A percentile compares a stretch with the other conserved stretches of the same genome.
phyloP scores from a whole-genome alignment of 2,329 filamentous ascomycete genomes.

The Verticillium alfalfae region DNA sequence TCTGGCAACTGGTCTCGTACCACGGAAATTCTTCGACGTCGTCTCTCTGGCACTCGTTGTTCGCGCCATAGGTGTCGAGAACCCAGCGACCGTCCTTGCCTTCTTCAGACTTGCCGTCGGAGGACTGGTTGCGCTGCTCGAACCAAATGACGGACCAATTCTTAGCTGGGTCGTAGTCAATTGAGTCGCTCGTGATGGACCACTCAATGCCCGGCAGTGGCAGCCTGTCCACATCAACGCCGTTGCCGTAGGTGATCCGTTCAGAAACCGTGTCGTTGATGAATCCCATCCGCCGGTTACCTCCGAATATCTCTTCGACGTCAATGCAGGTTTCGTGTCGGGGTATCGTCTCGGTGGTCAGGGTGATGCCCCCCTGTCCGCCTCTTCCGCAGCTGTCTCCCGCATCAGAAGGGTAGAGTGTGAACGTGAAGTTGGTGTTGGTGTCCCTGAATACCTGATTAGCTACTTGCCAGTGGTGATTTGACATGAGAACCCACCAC shows the following conservation, averaged over 20 bases:
- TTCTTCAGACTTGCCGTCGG: neutral
- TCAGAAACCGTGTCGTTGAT: neutral
- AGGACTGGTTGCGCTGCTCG: conserved; percentile 1
- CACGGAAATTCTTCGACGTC: neutral
- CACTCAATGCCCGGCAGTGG: conserved; percentile 8
- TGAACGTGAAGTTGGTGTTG: conserved; percentile 1
- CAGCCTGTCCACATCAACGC: neutral
- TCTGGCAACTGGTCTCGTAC: conserved; percentile 8
- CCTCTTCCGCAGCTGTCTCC: neutral
- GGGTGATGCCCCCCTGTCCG: neutral
- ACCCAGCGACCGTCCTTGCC: conserved; percentile 10
- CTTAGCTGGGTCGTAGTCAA: conserved; percentile 7
- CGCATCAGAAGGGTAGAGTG: neutral
- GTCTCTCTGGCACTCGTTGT: conserved; percentile 6
- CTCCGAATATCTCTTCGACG: neutral
- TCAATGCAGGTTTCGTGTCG: neutral
- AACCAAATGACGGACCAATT: conserved; percentile 12
- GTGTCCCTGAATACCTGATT: neutral
- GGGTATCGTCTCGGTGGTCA: neutral
- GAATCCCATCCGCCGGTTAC: neutral
- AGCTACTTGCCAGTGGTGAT: neutral
- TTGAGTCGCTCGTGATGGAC: conserved; percentile 6
- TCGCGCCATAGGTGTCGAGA: conserved; percentile 7
- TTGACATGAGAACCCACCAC: neutral
- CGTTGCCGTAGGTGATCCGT: neutral